Evolutionary conservation across 2,329 filamentous ascomycete genomes (phyloP).

Genomic region (Sodiomyces alkalinus): DNA sequence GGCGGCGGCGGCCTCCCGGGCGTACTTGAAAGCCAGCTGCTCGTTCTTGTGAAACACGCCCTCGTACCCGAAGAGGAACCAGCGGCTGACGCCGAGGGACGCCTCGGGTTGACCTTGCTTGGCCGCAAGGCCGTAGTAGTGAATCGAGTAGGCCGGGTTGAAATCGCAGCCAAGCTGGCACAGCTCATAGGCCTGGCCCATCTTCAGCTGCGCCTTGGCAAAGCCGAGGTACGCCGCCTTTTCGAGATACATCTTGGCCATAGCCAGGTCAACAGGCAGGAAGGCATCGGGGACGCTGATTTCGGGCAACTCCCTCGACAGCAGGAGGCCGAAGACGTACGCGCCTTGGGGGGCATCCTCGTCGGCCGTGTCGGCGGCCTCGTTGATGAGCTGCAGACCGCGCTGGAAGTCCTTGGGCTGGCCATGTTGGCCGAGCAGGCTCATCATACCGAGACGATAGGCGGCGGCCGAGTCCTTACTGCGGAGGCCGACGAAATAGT

Average conservation of each 20-base stretch:
- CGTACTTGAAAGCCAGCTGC: constrained; percentile 80
- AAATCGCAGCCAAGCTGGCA: constrained; percentile 92
- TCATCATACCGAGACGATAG: constrained; percentile 93
- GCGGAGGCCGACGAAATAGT: constrained; percentile 72
- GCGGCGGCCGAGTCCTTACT: constrained; percentile 75
- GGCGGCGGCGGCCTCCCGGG: constrained; percentile 66
- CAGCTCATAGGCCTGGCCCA: constrained; percentile 90
- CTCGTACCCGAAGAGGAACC: constrained; percentile 94
- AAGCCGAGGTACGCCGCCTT: constrained; percentile 95
- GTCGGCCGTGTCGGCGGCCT: constrained; percentile 74
- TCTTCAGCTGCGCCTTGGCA: constrained; percentile 90
- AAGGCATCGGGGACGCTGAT: constrained; percentile 60
- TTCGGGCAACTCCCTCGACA: constrained; percentile 81
- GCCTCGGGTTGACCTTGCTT: constrained; percentile 87
- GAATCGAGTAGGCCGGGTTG: constrained; percentile 77
- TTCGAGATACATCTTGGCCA: constrained; percentile 77
- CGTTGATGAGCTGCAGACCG: constrained; percentile 69
- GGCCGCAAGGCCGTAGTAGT: constrained; percentile 89
- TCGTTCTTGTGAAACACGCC: constrained; percentile 91
- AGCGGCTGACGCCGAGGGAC: constrained; percentile 91
- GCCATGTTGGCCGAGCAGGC: constrained; percentile 81
- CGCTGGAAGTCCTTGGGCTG: constrained; percentile 65
- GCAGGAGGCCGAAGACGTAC: constrained; percentile 90
- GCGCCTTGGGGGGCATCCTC: constrained; percentile 95
- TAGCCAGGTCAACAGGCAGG: constrained; percentile 55